Evolutionary conservation across 1,284 basidiomycete species (phyloP), one percentile per base, ranked within the genome.

Genomic region (Puccinia horiana): DNA sequence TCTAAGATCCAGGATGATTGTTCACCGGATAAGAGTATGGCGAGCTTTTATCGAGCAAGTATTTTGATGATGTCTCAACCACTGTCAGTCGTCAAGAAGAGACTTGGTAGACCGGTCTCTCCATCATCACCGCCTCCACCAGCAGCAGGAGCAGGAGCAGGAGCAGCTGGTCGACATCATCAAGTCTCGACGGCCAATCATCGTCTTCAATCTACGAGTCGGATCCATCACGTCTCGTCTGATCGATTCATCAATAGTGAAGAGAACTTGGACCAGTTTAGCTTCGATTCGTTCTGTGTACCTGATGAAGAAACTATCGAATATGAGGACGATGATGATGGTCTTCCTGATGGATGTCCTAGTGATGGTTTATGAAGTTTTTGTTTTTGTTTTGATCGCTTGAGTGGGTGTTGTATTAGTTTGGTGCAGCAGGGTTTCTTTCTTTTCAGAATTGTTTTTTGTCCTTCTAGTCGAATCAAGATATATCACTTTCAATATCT

Each of bases 241-340:
- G 54, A 69, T 35, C 42, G 20, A n/a, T n/a, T n/a, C n/a, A n/a
- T n/a, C n/a, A n/a, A n/a, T n/a, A n/a, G n/a, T 37, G n/a, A 44
- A 2, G n/a, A 58, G 23, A 20, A n/a, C 9, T 44, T 54, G 56
- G 77, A 80, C 44, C 49, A 67, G 5, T 80, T 29, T 5, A 80
- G 77, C 42, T 80, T 35, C 56, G 77, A 80, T 72, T 80, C 77
- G 23, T 80, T 80, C 44, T 70, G 63, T 58, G 77, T 80, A 8
- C 47, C 65, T 56, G 77, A 80, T 80, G 77, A 80, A 44, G 67
- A 69, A 32, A 80, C 77, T 18, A 56, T 80, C 40, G 77, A 80
- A 32, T 80, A 70, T 44, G 77, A 80, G 54, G 67, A 70, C 26
- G 65, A 63, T 44, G 42, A 32, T 29, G 58, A 79, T 79, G 29